Evolutionary conservation across 257 asterid genomes (phyloP), one percentile per base, ranked within the genome.

Genomic region (Solanum okadae): DNA sequence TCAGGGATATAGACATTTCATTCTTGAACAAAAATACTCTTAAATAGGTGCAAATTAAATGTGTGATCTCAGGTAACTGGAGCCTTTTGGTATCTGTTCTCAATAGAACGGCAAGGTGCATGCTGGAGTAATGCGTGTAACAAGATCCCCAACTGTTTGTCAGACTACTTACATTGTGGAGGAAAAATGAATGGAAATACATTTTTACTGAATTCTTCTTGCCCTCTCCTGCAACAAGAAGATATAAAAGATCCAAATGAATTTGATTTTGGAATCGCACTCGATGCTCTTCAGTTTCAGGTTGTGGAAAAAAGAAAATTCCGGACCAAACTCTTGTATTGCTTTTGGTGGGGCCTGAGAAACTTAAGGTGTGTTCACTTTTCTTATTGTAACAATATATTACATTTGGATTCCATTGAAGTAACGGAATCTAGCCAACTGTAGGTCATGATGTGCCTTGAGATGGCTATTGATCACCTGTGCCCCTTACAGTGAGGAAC

Each of bases 281-380:
- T 93, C 22, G 98, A 95, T 77, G 96, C 93, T 87, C 96, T 94
- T 71, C 91, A 83, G 86, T 93, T 95, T 70, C 87, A 77, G 31
- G 88, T 94, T 13, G 92, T 90, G 20, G 94, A 91, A 59, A 90
- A 89, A 61, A 61, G 70, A 31, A 18, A 72, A 87, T 93, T 93
- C 35, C 79, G 34, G 15, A 83, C 63, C 84, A 95, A 95, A 40
- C 90, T 92, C 40, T 86, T 92, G 59, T 93, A 91, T 79, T 94
- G 96, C 92, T 94, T 95, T 87, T 94, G 96, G 98, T 94, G 96
- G 96, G 98, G 98, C 11, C 89, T 94, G 65, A 84, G 96, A 68
- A 93, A 90, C 91, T 89, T 95, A 88, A 94, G 96, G 98, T 94
- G n/a, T 83, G 83, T 90, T 40, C 22, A 20, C 71, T 27, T 46